Evolutionary conservation across 257 asterid species (phyloP).

Genomic region (Pogostemon cablin): DNA sequence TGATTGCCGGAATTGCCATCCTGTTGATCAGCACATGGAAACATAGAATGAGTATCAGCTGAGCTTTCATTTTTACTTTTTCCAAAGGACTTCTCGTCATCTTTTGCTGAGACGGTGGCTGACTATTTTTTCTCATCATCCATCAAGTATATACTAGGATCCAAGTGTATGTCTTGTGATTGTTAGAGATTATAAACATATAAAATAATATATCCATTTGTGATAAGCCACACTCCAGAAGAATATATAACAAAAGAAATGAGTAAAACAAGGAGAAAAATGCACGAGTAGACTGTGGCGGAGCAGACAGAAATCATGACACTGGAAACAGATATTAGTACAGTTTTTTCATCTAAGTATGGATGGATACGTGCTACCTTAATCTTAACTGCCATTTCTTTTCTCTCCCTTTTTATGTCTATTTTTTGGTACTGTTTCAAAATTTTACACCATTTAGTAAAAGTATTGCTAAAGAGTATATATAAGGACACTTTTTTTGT

Average conservation of each 20-base stretch:
- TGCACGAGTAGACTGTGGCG: background rate
- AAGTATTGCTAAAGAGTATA: no score
- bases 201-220: conserved; percentile 14
- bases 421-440: background rate
- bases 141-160: conserved; percentile 94
- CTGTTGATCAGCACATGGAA: conserved; percentile 36
- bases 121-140: conserved; percentile 76
- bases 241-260: background rate
- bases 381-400: background rate
- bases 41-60: conserved; percentile 36
- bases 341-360: background rate
- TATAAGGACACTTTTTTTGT: no score
- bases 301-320: background rate
- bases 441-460: conserved; percentile 34
- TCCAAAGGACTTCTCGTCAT: conserved; percentile 47
- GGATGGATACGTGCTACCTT: conserved; percentile 3
- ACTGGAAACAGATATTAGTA: background rate
- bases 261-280: background rate
- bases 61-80: conserved; percentile 45
- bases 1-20: conserved; percentile 31
- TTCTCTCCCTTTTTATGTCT: background rate
- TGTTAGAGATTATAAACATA: conserved; percentile 9
- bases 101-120: conserved; percentile 45
- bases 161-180: conserved; percentile 95
- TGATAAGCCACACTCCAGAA: conserved; percentile 15